Evolutionary conservation across 495 filamentous ascomycete species (phyloP).

Genomic region (Lentithecium fluviatile): DNA sequence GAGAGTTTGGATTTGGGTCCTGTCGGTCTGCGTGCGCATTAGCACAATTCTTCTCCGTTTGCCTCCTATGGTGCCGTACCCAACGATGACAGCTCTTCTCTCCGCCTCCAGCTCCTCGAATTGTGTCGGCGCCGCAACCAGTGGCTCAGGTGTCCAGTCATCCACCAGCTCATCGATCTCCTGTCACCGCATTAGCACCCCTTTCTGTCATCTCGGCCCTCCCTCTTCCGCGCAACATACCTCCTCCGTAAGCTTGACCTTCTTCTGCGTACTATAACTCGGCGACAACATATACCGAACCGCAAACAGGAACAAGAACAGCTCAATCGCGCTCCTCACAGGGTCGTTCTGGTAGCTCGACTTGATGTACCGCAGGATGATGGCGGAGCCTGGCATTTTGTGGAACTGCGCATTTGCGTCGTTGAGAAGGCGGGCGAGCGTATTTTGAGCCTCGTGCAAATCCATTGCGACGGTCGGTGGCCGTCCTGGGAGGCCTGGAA

Average conservation of each 20-base stretch:
- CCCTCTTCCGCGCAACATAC: slow-evolving; percentile 40
- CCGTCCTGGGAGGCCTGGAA: neutral
- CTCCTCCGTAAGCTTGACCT: slow-evolving; percentile 83
- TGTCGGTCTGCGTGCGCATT: slow-evolving; percentile 61
- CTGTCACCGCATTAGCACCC: slow-evolving; percentile 41
- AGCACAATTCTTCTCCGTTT: neutral
- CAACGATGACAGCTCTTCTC: slow-evolving; percentile 80
- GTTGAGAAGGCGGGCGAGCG: slow-evolving; percentile 23
- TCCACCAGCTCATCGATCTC: slow-evolving; percentile 97
- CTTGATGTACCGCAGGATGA: slow-evolving; percentile 90
- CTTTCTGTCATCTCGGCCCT: neutral
- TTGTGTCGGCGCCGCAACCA: slow-evolving; percentile 68
- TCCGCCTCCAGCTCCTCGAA: slow-evolving; percentile 82
- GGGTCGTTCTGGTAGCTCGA: slow-evolving; percentile 98
- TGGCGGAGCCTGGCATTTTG: slow-evolving; percentile 86
- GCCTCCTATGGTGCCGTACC: slow-evolving; percentile 53
- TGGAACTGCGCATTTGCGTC: slow-evolving; percentile 58
- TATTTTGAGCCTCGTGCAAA: slow-evolving; percentile 25
- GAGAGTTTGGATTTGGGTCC: slow-evolving; percentile 84
- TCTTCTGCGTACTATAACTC: slow-evolving; percentile 82
- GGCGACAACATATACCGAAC: slow-evolving; percentile 89
- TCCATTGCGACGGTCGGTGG: slow-evolving; percentile 21
- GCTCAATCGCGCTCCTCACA: slow-evolving; percentile 85
- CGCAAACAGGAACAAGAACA: slow-evolving; percentile 93
- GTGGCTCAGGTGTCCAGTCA: slow-evolving; percentile 93